Percentiles rank a stretch among this genome's conserved stretches.
Evolutionary conservation across 2,329 filamentous ascomycete genomes (phyloP).

Genomic region (Diatrype stigma): DNA sequence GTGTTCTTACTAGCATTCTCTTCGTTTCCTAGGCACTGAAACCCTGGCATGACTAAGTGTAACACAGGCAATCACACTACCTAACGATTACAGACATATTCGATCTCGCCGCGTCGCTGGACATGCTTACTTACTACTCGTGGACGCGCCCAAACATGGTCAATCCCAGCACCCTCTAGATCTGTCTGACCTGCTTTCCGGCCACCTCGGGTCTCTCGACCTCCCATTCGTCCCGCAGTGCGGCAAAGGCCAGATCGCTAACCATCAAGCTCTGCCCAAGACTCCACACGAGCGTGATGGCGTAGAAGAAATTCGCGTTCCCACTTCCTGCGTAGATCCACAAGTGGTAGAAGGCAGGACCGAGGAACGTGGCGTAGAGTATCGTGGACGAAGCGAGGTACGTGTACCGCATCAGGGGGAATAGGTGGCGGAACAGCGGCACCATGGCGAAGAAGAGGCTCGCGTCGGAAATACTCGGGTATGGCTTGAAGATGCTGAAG

Average conservation of each 20-base stretch:
- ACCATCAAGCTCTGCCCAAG: constrained; percentile 82
- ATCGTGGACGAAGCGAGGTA: constrained; percentile 82
- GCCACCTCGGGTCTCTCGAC: constrained; percentile 84
- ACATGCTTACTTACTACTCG: too few relatives aligned
- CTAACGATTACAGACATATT: too few relatives aligned
- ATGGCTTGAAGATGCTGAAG: constrained; percentile 94
- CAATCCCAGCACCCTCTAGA: too few relatives aligned
- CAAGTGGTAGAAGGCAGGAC: constrained; percentile 91
- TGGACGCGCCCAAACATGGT: too few relatives aligned
- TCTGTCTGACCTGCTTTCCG: constrained; percentile 82
- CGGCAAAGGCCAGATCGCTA: constrained; percentile 82
- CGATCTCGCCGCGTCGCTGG: too few relatives aligned
- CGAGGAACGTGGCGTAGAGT: constrained; percentile 82
- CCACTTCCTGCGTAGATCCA: constrained; percentile 98
- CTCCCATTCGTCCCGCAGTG: constrained; percentile 90
- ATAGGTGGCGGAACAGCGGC: constrained; percentile 84
- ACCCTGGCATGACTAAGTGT: too few relatives aligned
- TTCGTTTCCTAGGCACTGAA: too few relatives aligned
- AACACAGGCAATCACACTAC: too few relatives aligned
- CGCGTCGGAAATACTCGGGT: constrained; percentile 87
- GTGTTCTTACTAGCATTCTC: too few relatives aligned
- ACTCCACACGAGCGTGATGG: constrained; percentile 98
- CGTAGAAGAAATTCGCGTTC: constrained; percentile 99
- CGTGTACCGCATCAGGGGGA: constrained; percentile 88
- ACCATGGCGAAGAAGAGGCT: constrained; percentile 80